These are phyloP conservation scores for Hypoxylon cercidicola DNA, from an alignment of 495 filamentous ascomycete genomes.

Conservation along the genomic window DNA sequence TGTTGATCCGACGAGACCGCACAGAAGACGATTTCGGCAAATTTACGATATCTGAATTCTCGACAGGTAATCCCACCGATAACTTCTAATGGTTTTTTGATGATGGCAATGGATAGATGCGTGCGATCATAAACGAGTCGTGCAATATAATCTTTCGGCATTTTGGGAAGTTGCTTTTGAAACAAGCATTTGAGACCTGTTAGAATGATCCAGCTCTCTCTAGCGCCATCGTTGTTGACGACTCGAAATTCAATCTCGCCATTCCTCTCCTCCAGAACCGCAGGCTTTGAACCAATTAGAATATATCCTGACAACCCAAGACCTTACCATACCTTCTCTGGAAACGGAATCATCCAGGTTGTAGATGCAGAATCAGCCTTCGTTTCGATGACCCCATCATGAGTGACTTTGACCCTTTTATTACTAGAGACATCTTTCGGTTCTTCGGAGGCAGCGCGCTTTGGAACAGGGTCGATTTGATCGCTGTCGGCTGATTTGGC, in stretches of 20 bases:
- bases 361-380: no score
- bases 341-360: no score
- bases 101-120: slow-evolving; percentile 94
- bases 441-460: no score
- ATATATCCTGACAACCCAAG: slow-evolving; percentile 15
- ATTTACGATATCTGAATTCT: slow-evolving; percentile 90
- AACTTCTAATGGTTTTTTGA: slow-evolving; percentile 94
- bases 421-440: no score
- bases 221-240: slow-evolving; percentile 95
- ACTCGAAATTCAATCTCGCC: slow-evolving; percentile 98
- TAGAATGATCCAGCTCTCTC: slow-evolving; percentile 93
- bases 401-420: no score
- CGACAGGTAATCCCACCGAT: slow-evolving; percentile 97
- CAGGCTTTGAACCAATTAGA: slow-evolving; percentile 73
- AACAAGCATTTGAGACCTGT: slow-evolving; percentile 98
- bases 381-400: no score
- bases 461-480: no score
- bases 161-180: slow-evolving; percentile 97
- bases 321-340: neutral
- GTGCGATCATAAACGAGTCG: slow-evolving; percentile 96
- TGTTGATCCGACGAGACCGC: slow-evolving; percentile 99
- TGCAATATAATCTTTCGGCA: slow-evolving; percentile 99
- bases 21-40: slow-evolving; percentile 98
- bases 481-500: no score
- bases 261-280: slow-evolving; percentile 91